phyloP scores from a whole-genome alignment of 306 rosid species.

The Crotalaria pallida region DNA sequence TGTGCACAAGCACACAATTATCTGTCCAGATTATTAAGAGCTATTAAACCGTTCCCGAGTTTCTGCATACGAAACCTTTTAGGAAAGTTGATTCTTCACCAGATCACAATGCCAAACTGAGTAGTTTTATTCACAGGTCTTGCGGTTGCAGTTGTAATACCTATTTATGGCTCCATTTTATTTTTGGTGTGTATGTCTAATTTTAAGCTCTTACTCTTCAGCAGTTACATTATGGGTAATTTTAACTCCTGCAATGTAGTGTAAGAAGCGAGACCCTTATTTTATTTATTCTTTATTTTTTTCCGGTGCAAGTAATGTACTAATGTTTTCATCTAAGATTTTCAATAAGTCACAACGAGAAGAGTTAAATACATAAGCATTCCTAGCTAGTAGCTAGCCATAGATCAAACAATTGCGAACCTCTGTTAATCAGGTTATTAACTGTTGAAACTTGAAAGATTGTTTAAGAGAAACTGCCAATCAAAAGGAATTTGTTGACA shows the following conservation, averaged over 20 bases:
- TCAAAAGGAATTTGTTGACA: no score
- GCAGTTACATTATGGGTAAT: background rate
- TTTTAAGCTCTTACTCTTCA: background rate
- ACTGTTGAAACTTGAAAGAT: no score
- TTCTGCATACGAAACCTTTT: background rate
- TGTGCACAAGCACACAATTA: background rate
- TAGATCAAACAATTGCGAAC: no score
- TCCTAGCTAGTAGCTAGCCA: no score
- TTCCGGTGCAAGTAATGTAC: background rate
- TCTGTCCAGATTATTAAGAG: background rate
- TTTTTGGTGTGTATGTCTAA: conserved; percentile 1
- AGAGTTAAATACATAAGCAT: no score
- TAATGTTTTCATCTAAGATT: background rate
- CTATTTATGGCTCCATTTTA: background rate
- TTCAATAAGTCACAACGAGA: no score
- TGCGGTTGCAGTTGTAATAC: background rate
- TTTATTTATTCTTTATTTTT: background rate
- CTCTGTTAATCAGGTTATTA: no score
- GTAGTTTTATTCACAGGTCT: background rate
- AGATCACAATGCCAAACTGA: background rate
- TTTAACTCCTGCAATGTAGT: background rate
- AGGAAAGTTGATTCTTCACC: conserved; percentile 12
- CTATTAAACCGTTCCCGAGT: background rate
- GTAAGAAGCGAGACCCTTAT: background rate
- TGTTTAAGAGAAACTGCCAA: no score